These are phyloP conservation scores for Cyberlindnera petersonii DNA, from an alignment of 805 yeast genomes.

Conservation along the genomic window DNA sequence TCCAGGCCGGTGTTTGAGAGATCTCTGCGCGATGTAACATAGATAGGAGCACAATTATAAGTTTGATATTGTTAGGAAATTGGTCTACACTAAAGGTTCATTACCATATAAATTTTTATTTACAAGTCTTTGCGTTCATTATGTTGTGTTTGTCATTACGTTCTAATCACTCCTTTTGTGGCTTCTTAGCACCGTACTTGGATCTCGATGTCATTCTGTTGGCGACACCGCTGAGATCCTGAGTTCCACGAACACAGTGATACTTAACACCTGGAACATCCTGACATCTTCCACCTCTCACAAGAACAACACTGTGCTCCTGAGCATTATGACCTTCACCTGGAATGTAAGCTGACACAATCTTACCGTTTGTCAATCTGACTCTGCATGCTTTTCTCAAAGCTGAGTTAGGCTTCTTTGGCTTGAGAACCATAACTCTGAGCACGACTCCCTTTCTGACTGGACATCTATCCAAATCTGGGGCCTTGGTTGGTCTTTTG, in stretches of 20 bases:
- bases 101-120: neutral
- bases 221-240: constrained; percentile 92
- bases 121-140: constrained; percentile 2
- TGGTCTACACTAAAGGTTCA: neutral
- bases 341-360: constrained; percentile 89
- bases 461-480: constrained; percentile 80
- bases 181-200: constrained; percentile 90
- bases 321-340: constrained; percentile 99
- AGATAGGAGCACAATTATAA: neutral
- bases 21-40: neutral
- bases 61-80: constrained; percentile 3
- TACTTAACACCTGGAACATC: constrained; percentile 98
- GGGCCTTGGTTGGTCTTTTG: constrained; percentile 54
- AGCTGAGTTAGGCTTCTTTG: constrained; percentile 98
- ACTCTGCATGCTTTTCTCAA: constrained; percentile 97
- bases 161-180: constrained; percentile 39
- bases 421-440: constrained; percentile 91
- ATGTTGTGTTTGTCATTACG: neutral
- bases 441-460: constrained; percentile 90
- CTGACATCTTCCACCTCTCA: constrained; percentile 97
- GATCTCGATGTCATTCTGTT: constrained; percentile 87
- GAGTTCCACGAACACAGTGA: constrained; percentile 87
- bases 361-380: constrained; percentile 82
- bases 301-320: constrained; percentile 93
- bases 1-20: constrained; percentile 13